Evolutionary conservation across 2,329 filamentous ascomycete species (phyloP), one percentile per base, ranked within the genome.

Genomic region (Plectosphaerella plurivora): DNA sequence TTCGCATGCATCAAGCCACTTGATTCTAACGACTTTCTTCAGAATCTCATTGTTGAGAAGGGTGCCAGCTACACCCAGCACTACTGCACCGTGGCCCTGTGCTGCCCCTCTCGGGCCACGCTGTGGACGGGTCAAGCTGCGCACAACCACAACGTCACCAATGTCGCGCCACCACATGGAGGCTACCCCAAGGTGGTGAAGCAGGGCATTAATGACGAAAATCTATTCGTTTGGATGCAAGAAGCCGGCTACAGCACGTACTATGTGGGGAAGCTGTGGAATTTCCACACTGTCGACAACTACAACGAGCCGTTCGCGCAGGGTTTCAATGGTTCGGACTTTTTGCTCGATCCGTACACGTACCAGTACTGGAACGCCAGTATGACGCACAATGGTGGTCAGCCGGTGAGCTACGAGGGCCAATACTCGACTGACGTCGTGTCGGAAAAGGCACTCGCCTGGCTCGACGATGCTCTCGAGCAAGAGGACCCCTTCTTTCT

Each of bases 281-380:
- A 81, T 56, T 63, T 70, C 1, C 75, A 79, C 59, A 73, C 69
- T 1, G 57, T 73, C 1, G 58, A 66, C 5, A 81, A 78, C 57
- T 81, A 78, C 58, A 59, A 79, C 54, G 67, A 71, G 16, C 76
- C 82, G 2, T 74, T 69, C 49, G 71, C 77, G 0, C 72, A 69
- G 2, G 83, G 83, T 2, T 87, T 78, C 69, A 84, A 74, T 24
- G 73, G 72, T 0, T 82, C 79, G 6, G 61, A 61, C 60, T 75
- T 86, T 58, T 68, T 87, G 2, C 69, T 88, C 2, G 84, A 88
- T 57, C 85, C 85, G 0, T 79, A 75, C 57, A 89, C 86, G 0
- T 89, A 89, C 60, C 72, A 78, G 24, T 89, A 89, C 61, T 73
- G 83, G 24, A 87, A 89, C 60, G 72, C 80, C 2, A 83, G n/a